Percentiles rank a stretch among this genome's conserved stretches.
Evolutionary conservation across 345 rosid genomes (phyloP).

Genomic region (Eucalyptus leucophloia): DNA sequence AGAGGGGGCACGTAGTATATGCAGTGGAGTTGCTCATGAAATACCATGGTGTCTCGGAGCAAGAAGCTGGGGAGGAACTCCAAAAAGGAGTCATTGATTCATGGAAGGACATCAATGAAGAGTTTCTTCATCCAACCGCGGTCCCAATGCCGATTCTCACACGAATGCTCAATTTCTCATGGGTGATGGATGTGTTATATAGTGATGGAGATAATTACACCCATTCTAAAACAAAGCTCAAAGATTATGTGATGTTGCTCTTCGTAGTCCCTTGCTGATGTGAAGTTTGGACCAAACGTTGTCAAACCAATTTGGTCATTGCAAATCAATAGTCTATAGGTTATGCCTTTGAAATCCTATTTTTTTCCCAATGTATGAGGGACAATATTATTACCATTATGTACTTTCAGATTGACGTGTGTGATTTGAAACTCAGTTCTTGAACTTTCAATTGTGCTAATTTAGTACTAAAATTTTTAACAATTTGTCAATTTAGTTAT

Average conservation of each 20-base stretch:
- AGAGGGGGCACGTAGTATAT: not conserved
- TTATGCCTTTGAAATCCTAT: not conserved
- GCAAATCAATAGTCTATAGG: not conserved
- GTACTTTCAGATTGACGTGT: not conserved
- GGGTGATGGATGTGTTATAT: constrained; percentile 3
- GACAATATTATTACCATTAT: not conserved
- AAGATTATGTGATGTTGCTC: not conserved
- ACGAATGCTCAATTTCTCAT: constrained; percentile 1
- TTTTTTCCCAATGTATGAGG: not conserved
- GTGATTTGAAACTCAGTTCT: no score
- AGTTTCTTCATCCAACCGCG: not conserved
- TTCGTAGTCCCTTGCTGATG: not conserved
- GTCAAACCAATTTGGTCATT: not conserved
- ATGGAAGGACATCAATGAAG: constrained; percentile 25
- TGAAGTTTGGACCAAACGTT: not conserved
- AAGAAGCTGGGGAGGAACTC: not conserved
- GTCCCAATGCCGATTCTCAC: constrained; percentile 2
- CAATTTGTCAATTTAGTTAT: no score
- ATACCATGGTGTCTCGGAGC: not conserved
- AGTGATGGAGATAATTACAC: constrained; percentile 11
- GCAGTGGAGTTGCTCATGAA: not conserved
- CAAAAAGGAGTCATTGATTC: not conserved
- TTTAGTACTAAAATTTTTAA: no score
- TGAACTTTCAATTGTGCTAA: no score
- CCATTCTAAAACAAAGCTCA: not conserved